These are phyloP conservation scores for Clarireedia monteithiana DNA, from an alignment of 2,329 filamentous ascomycete species.

Conservation along the genomic window DNA sequence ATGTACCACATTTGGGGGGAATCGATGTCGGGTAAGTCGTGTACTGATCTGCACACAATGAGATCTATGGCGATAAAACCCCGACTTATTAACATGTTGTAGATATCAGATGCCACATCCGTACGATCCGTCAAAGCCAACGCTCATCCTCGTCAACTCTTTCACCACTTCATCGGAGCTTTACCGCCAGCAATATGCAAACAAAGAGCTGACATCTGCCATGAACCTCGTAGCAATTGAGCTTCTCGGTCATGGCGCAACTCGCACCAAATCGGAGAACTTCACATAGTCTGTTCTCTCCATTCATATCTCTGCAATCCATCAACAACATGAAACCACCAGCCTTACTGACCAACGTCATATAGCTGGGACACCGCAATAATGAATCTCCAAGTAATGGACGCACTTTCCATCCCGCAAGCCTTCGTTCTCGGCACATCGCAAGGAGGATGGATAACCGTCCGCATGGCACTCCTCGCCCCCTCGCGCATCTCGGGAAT, in stretches of 20 bases:
- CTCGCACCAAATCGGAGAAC: conserved; percentile 33
- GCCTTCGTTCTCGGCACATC: conserved; percentile 44
- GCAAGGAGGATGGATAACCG: conserved; percentile 44
- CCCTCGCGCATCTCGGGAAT: conserved; percentile 42
- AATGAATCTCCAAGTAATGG: conserved; percentile 49
- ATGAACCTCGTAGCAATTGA: conserved; percentile 46
- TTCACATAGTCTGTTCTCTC: conserved; percentile 36
- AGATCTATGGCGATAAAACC: not conserved
- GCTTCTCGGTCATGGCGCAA: conserved; percentile 44
- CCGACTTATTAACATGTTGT: not conserved
- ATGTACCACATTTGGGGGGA: conserved; percentile 41
- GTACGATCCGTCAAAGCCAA: conserved; percentile 45
- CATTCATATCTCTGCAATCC: not conserved
- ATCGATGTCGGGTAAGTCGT: conserved; percentile 37
- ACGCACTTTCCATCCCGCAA: conserved; percentile 39
- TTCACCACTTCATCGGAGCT: conserved; percentile 42
- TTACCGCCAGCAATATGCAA: conserved; percentile 38
- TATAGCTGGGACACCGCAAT: conserved; percentile 43
- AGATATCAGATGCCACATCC: conserved; percentile 13
- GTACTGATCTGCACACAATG: not conserved
- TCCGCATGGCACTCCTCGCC: conserved; percentile 43
- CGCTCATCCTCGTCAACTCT: conserved; percentile 43
- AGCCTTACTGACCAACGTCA: not conserved
- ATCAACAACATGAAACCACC: not conserved
- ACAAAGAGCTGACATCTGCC: conserved; percentile 32